Evolutionary conservation across 2,329 filamentous ascomycete species (phyloP).

Genomic region (Arthroderma sp.): DNA sequence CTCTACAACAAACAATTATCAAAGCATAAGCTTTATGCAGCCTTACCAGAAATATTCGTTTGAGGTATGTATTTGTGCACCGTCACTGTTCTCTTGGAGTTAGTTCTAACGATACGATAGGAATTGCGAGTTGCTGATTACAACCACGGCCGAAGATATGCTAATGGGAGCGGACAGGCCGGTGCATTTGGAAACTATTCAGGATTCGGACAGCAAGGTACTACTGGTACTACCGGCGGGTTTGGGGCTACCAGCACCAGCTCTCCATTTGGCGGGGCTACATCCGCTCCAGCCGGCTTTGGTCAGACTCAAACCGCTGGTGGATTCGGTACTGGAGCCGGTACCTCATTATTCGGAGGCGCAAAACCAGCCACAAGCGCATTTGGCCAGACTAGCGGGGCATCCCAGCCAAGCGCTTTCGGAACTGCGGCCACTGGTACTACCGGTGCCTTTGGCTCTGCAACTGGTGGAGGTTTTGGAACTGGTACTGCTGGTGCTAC

Average conservation of each 20-base stretch:
- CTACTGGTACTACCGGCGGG: constrained; percentile 15
- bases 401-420: constrained; percentile 28
- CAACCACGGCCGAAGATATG: constrained; percentile 67
- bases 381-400: constrained; percentile 20
- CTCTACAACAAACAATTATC: constrained; percentile 31
- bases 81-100: not conserved
- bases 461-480: constrained; percentile 24
- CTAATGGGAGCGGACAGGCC: constrained; percentile 65
- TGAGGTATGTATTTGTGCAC: constrained; percentile 34
- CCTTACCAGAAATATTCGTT: constrained; percentile 66
- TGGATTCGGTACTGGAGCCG: constrained; percentile 20
- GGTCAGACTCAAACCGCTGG: constrained; percentile 27
- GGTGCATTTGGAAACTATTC: constrained; percentile 64
- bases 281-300: constrained; percentile 29
- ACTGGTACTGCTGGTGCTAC: constrained; percentile 14
- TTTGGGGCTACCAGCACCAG: constrained; percentile 32
- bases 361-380: constrained; percentile 30
- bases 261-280: constrained; percentile 27
- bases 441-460: constrained; percentile 10
- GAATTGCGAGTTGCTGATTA: constrained; percentile 78
- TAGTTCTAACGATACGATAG: constrained; percentile 21
- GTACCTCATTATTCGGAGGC: constrained; percentile 29
- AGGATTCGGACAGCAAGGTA: constrained; percentile 31
- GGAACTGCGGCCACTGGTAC: constrained; percentile 20
- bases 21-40: constrained; percentile 36